A percentile compares a stretch with the other conserved stretches of the same genome.
phyloP scores from a whole-genome alignment of 179 eudicot species.

The Camellia oleifera region DNA sequence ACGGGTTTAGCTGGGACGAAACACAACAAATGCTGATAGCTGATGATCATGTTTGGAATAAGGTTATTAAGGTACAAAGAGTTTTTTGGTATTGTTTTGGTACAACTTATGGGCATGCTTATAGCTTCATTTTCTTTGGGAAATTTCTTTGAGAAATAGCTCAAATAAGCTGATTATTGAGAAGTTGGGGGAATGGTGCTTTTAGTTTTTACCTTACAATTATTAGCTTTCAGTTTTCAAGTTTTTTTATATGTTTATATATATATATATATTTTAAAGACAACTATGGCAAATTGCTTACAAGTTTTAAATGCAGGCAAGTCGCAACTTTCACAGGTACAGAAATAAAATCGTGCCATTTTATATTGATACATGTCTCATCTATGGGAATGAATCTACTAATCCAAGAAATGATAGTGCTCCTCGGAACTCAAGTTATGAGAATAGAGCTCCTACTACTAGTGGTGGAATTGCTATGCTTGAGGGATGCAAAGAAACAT shows the following conservation, averaged over 20 bases:
- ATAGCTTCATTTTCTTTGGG: too few species aligned
- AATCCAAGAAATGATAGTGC: not conserved
- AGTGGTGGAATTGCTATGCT: not conserved
- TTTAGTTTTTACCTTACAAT: not conserved
- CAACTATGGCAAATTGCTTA: not conserved
- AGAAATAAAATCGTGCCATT: constrained; percentile 1
- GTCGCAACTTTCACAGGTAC: constrained; percentile 1
- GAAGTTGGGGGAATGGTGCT: too few species aligned
- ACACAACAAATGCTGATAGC: constrained; percentile 10
- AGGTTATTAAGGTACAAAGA: constrained; percentile 3
- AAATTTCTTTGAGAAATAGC: too few species aligned
- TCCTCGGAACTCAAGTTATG: not conserved
- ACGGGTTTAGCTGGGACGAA: constrained; percentile 12
- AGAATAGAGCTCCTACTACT: not conserved
- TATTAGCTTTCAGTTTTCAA: too few species aligned
- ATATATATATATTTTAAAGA: too few species aligned
- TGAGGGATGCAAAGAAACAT: not conserved
- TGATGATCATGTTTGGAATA: constrained; percentile 3
- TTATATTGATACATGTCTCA: constrained; percentile 6
- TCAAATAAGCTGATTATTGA: too few species aligned
- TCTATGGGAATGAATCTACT: constrained; percentile 8
- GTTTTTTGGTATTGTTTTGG: not conserved
- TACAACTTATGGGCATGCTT: too few species aligned
- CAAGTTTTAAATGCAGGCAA: constrained; percentile 4
- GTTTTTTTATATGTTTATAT: too few species aligned